Base-by-base conservation (phyloP, 2,329 filamentous ascomycete species). In the Pseudocercospora ulei region DNA sequence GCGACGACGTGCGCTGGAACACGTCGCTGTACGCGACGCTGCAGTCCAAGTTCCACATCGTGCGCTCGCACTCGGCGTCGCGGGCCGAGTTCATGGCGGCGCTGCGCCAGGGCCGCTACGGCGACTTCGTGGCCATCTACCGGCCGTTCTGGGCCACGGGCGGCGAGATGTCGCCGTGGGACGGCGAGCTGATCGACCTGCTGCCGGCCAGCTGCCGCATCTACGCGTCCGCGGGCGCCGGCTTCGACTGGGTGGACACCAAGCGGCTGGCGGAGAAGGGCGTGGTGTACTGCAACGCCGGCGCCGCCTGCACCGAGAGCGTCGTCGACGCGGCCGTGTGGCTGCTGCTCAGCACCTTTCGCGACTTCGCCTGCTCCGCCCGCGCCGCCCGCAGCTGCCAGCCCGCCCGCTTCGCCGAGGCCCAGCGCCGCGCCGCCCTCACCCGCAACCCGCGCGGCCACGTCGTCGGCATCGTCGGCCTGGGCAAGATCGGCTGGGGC, bases 281-380 rank as follows among this genome's bases (percentile, higher is more conserved):
- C 23, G 72, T 82, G 46, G 62, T 79, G 35, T 85, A 84, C 62
- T 84, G 80, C 66, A 84, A 85, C 61, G 72, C 75, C 2, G 79
- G 78, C 1, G 69, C 75, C 1, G 78, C 80, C 0, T 78, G 78
- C 22, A 77, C 77, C 4, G 80, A 85, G 53, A 75, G 79, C 3
- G 80, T 84, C 1, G 79, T 80, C 35, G 81, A 85, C 58, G 75
- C 81, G 45, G 75, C 78, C 11, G 66, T 82, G 25, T 77, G 76
- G 53, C 70, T 80, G 50, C 73, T 85, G 49, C 71, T 86, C 34
- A 72, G 73, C 5, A 76, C 73, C 8, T 85, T 83, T 64, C 76
- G 80, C 35, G 69, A 74, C 29, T 69, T 85, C 7, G 68, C 73
- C 1, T 82, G 78, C 73, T 78, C 72, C 46, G 69, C 73, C 35